These are phyloP conservation scores for Epichloe scottii DNA, from an alignment of 2,329 filamentous ascomycete genomes.

Conservation along the genomic window DNA sequence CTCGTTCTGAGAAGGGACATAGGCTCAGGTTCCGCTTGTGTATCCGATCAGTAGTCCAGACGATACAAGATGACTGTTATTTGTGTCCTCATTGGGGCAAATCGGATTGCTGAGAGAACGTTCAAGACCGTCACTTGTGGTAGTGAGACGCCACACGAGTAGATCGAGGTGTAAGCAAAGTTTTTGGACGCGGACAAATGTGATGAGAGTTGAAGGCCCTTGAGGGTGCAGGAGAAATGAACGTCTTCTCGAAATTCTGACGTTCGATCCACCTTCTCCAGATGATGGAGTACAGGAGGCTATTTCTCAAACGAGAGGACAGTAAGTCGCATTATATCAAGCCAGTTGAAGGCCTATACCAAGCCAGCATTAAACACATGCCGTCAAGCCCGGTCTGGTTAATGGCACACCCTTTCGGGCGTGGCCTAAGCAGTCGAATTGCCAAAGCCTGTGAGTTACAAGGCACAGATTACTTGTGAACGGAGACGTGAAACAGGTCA, in stretches of 20 bases:
- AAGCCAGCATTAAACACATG: neutral
- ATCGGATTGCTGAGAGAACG: neutral
- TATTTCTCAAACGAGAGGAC: neutral
- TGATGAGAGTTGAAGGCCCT: neutral
- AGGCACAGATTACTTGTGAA: neutral
- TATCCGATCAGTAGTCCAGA: neutral
- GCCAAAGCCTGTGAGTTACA: neutral
- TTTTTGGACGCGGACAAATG: neutral
- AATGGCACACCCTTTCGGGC: neutral
- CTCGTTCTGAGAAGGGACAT: neutral
- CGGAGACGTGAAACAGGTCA: constrained; percentile 1
- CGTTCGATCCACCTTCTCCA: neutral
- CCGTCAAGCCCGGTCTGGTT: neutral
- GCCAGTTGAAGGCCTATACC: neutral
- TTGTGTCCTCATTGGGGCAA: neutral
- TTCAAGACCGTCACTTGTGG: neutral
- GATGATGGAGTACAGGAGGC: neutral
- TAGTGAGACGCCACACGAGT: neutral
- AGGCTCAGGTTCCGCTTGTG: constrained; percentile 1
- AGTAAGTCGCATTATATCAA: neutral
- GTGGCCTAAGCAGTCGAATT: neutral
- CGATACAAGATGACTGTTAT: neutral
- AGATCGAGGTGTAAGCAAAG: neutral
- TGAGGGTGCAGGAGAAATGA: neutral
- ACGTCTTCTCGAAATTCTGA: neutral